These are phyloP conservation scores for Oryza glaberrima DNA, from an alignment of 176 grass and related monocot genomes.

Conservation along the genomic window DNA sequence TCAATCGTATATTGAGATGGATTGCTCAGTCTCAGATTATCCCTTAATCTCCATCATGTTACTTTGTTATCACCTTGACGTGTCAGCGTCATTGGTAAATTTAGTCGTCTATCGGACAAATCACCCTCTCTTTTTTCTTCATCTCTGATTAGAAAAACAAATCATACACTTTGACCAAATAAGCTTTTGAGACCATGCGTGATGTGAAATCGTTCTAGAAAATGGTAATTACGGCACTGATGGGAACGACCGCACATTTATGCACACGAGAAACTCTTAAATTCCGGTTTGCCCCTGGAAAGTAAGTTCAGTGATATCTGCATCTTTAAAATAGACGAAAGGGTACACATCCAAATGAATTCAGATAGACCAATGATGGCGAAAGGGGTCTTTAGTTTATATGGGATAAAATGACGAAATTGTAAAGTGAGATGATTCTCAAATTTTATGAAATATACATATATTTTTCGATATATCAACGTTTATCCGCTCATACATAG, in stretches of 20 bases:
- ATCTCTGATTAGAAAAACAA: neutral
- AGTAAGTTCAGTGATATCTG: too few relatives aligned
- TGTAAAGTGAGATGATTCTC: too few relatives aligned
- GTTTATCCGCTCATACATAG: neutral
- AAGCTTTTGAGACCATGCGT: neutral
- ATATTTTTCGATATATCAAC: neutral
- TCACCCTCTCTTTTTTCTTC: neutral
- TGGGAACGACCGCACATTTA: neutral
- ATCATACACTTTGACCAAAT: neutral
- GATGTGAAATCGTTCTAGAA: neutral
- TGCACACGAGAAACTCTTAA: neutral
- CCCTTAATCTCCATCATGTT: neutral
- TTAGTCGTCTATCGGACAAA: neutral
- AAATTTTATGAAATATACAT: too few relatives aligned
- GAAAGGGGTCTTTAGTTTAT: too few relatives aligned
- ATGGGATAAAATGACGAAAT: too few relatives aligned
- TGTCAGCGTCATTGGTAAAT: neutral
- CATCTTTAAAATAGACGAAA: neutral
- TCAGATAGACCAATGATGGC: too few relatives aligned
- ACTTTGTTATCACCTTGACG: neutral
- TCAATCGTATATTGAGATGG: neutral
- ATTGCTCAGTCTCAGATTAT: neutral
- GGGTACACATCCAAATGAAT: too few relatives aligned
- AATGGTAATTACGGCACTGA: neutral
- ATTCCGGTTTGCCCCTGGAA: neutral